Conservation (phyloP, 345 rosid genomes). For the Theobroma cacao region DNA sequence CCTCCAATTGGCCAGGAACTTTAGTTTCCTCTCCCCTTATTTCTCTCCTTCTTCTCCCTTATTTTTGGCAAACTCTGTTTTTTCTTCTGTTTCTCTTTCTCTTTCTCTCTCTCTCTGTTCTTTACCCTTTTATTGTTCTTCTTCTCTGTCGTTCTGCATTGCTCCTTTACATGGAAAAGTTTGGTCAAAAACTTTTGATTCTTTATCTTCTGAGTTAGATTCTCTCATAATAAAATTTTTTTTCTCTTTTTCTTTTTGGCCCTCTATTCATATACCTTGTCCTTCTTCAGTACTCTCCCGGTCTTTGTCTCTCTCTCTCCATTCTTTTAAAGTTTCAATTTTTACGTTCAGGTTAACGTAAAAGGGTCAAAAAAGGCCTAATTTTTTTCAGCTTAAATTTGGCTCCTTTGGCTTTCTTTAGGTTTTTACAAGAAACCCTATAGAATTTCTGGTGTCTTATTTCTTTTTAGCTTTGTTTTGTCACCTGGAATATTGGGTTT, state of each 20-base stretch:
- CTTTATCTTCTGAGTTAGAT: constrained; percentile 6
- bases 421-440: background rate
- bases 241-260: background rate
- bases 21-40: background rate
- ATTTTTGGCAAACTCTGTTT: constrained; percentile 13
- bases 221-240: background rate
- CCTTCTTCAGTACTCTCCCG: background rate
- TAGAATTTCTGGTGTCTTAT: background rate
- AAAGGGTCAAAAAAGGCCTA: background rate
- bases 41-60: background rate
- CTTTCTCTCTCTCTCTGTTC: background rate
- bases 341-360: background rate
- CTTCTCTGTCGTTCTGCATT: constrained; percentile 12
- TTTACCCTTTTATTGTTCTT: background rate
- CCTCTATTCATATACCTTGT: background rate
- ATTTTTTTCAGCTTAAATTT: background rate
- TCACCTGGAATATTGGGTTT: background rate
- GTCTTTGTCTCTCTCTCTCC: background rate
- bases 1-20: constrained; percentile 12
- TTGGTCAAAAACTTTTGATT: background rate
- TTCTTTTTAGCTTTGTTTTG: background rate
- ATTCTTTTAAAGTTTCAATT: background rate
- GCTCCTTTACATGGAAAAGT: background rate
- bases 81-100: constrained; percentile 1
- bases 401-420: background rate